Base-by-base conservation (phyloP, 2,329 filamentous ascomycete genomes). In the Thelonectria olida region DNA sequence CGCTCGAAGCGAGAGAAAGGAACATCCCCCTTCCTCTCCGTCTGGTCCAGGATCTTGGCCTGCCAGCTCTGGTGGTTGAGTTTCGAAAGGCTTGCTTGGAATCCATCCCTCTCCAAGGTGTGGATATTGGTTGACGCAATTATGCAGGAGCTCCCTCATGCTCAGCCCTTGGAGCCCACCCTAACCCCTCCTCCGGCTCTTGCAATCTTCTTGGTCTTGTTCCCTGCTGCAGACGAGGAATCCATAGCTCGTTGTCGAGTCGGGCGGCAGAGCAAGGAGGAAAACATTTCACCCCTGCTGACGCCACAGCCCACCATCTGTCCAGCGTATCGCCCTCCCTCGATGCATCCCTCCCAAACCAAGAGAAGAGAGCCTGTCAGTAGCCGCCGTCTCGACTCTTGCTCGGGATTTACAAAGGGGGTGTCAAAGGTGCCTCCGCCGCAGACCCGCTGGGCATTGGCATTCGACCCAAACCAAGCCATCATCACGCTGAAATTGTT, bases 41-140 rank as follows among this genome's bases (percentile, higher is more conserved):
- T 17, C 20, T 31, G 9, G 50, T 53, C 50, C 36, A 17, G 38
- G 38, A 39, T 19, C 50, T 28, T 53, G 50, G 34, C 42, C 20
- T 42, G 50, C 50, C 23, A 9, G 22, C 23, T 31, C 34, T 15
- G 7, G 34, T 15, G 8, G 34, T 38, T n/a, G 38, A n/a, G n/a
- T n/a, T n/a, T 41, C 20, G 15, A 19, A 10, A 41, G 10, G 15
- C 38, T 20, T n/a, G 38, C 15, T 41, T 15, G 39, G 23, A 44
- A 25, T 38, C 52, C 52, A n/a, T 19, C 34, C 28, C 47, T 41
- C 28, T 27, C 25, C 25, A 3, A 45, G 62, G 44, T 63, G 64
- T 67, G 70, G 63, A 61, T 62, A 59, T 63, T 25, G 45, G 50
- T 66, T 72, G 70, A 72, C 70, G 70, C 70, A 72, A 72, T 72